These are phyloP conservation scores for Pseudopyrenochaeta lycopersici DNA, from an alignment of 2,329 filamentous ascomycete species.

Conservation along the genomic window DNA sequence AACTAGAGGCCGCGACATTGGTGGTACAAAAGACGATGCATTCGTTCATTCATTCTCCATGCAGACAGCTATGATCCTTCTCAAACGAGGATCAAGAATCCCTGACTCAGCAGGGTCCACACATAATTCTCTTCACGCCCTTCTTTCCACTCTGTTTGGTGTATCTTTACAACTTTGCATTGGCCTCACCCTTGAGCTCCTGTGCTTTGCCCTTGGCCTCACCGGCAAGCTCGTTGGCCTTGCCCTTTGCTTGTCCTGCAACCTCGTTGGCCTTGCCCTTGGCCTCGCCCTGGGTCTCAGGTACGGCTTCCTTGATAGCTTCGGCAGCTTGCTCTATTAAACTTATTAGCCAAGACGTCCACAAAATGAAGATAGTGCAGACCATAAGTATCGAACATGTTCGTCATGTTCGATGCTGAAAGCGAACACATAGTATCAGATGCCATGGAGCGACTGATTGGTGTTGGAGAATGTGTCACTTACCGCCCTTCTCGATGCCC, in stretches of 20 bases:
- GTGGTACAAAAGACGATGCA: not conserved
- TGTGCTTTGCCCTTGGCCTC: conserved; percentile 55
- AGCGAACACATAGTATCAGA: conserved; percentile 7
- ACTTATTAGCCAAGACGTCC: conserved; percentile 14
- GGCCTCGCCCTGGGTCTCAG: conserved; percentile 44
- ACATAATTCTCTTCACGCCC: not conserved
- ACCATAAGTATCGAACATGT: conserved; percentile 8
- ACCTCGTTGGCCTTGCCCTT: conserved; percentile 54
- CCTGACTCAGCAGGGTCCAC: conserved; percentile 22
- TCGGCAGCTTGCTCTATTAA: conserved; percentile 60
- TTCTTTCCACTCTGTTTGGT: not conserved
- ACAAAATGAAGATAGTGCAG: not conserved
- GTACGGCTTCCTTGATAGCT: conserved; percentile 48
- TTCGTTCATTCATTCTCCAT: conserved; percentile 3
- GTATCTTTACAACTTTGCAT: conserved; percentile 53
- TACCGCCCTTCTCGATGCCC: conserved; percentile 71
- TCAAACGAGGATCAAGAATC: not conserved
- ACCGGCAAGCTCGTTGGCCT: conserved; percentile 56
- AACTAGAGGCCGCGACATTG: too few relatives aligned
- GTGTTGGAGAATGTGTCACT: conserved; percentile 38
- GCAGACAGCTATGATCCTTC: too few relatives aligned
- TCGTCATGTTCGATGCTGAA: conserved; percentile 18
- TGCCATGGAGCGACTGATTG: not conserved
- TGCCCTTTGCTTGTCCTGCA: conserved; percentile 50
- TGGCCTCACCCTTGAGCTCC: conserved; percentile 56